Evolutionary conservation across 2,329 filamentous ascomycete species (phyloP).

Genomic region (Aureobasidium sp.): DNA sequence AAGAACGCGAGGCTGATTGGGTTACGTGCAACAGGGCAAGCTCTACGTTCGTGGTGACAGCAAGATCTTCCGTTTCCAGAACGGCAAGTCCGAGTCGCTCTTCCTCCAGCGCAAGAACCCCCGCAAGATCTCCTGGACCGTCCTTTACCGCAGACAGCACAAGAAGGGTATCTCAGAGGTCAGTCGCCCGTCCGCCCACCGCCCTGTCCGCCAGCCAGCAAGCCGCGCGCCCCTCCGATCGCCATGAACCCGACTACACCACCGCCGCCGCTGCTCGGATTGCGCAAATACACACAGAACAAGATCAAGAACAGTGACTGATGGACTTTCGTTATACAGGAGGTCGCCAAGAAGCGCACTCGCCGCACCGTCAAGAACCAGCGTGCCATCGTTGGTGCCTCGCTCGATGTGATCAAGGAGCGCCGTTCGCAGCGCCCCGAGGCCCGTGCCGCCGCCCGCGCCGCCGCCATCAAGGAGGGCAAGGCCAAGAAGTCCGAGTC

Average conservation of each 20-base stretch:
- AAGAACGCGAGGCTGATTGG: constrained; percentile 16
- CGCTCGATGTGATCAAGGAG: constrained; percentile 99
- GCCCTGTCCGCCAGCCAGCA: neutral
- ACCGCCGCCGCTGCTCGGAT: constrained; percentile 5
- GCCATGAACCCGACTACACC: neutral
- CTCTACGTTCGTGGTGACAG: constrained; percentile 99
- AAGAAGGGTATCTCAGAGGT: constrained; percentile 99
- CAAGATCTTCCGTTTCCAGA: constrained; percentile 99
- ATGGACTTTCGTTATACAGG: constrained; percentile 51
- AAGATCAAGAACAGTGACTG: constrained; percentile 8
- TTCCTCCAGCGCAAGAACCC: constrained; percentile 99
- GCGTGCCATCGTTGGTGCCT: constrained; percentile 98
- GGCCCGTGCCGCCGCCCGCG: constrained; percentile 85
- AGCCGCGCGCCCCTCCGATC: neutral
- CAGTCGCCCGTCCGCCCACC: constrained; percentile 38
- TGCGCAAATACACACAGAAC: neutral
- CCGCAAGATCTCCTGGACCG: constrained; percentile 97
- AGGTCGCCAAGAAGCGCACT: constrained; percentile 99
- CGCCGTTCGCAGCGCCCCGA: constrained; percentile 90
- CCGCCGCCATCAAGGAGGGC: constrained; percentile 86
- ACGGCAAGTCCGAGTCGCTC: constrained; percentile 98
- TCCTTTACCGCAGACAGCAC: constrained; percentile 97
- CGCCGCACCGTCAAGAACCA: constrained; percentile 97
- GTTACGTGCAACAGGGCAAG: constrained; percentile 66
- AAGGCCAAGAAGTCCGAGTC: constrained; percentile 96